A percentile compares a stretch with the other conserved stretches of the same genome.
Evolutionary conservation across 2,329 filamentous ascomycete genomes (phyloP).

Genomic region (Fusarium nelsonii): DNA sequence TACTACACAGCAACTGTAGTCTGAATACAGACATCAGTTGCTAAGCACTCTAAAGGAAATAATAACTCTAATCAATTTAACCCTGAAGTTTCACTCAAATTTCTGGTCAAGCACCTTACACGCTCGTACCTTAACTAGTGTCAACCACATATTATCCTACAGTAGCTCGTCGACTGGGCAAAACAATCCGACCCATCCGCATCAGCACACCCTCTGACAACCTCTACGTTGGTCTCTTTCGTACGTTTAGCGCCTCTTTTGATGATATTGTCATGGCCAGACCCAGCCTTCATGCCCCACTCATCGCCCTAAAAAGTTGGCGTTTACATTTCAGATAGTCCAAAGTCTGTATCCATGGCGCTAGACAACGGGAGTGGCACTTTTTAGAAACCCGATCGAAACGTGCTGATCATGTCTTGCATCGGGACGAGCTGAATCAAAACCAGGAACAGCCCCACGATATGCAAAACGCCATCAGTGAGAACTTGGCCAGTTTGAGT

Average conservation of each 20-base stretch:
- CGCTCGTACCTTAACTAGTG: background rate
- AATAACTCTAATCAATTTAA: background rate
- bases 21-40: background rate
- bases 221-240: background rate
- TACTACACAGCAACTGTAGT: background rate
- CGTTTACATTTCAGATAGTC: conserved; percentile 19
- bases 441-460: conserved; percentile 15
- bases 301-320: conserved; percentile 2
- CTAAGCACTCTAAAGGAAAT: background rate
- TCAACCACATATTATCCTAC: background rate
- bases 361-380: conserved; percentile 20
- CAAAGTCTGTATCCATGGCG: conserved; percentile 12
- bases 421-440: background rate
- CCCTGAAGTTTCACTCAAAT: too few species aligned
- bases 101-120: background rate
- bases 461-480: conserved; percentile 15
- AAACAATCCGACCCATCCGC: background rate
- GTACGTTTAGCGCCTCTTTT: background rate
- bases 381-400: conserved; percentile 4
- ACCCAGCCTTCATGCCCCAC: background rate
- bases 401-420: background rate
- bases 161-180: background rate
- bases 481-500: background rate
- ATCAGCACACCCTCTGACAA: background rate
- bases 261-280: background rate